A percentile compares a stretch with the other conserved stretches of the same genome.
These are phyloP conservation scores for Phytophthora crassamura DNA, from an alignment of 352 stramenopile species.

Conservation along the genomic window DNA sequence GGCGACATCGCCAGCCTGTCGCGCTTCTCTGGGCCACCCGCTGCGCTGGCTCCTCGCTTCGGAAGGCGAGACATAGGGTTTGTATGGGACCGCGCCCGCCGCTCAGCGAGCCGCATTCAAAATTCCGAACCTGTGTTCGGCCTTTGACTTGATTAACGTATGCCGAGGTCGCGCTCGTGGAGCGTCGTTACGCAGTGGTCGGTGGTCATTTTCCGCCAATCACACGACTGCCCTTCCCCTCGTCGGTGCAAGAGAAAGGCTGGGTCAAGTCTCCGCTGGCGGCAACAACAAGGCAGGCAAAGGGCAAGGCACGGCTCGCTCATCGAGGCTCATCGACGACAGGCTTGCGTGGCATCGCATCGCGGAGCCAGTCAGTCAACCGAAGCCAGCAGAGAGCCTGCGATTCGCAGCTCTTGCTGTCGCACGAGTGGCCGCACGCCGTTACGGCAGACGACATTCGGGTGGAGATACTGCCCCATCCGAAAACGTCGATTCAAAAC, in stretches of 20 bases:
- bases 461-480: too few species aligned
- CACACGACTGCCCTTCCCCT: conserved; percentile 15
- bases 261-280: not conserved
- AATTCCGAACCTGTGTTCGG: conserved; percentile 38
- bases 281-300: not conserved
- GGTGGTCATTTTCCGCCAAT: conserved; percentile 22
- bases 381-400: too few species aligned
- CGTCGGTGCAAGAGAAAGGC: conserved; percentile 8
- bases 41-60: conserved; percentile 13
- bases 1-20: conserved; percentile 30
- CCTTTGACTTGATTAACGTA: conserved; percentile 43
- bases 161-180: conserved; percentile 12
- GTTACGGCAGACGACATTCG: too few species aligned
- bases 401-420: too few species aligned
- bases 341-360: too few species aligned
- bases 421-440: too few species aligned
- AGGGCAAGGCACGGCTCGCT: too few species aligned
- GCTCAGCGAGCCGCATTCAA: conserved; percentile 34
- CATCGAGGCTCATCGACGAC: too few species aligned
- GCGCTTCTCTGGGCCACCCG: conserved; percentile 36
- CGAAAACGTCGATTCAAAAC: too few species aligned
- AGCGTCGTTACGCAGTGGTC: conserved; percentile 18
- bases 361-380: too few species aligned
- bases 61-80: conserved; percentile 6
- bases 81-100: conserved; percentile 33